These are phyloP conservation scores for Trichoderma sp. DNA, from an alignment of 2,329 filamentous ascomycete genomes.

Conservation along the genomic window DNA sequence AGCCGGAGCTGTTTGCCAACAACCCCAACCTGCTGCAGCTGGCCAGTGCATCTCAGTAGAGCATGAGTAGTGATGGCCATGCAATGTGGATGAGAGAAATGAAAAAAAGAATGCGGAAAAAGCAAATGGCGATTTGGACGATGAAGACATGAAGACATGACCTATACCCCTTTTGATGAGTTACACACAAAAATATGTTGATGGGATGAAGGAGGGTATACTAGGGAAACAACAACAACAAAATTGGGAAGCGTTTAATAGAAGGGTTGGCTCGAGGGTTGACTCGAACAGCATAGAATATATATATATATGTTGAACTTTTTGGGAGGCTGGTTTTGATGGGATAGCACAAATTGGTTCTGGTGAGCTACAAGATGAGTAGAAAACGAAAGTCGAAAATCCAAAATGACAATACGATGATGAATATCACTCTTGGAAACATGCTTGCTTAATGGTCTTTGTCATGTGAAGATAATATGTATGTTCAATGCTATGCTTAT, in stretches of 20 bases:
- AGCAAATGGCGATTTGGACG: constrained; percentile 2
- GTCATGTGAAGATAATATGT: background rate
- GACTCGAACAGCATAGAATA: background rate
- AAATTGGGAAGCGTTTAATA: constrained; percentile 15
- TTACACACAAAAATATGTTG: background rate
- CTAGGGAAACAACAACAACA: background rate
- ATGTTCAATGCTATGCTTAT: background rate
- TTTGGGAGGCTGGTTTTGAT: background rate
- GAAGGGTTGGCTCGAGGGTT: background rate
- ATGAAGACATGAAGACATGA: constrained; percentile 23
- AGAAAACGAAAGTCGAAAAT: background rate
- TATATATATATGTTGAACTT: background rate
- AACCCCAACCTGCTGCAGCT: constrained; percentile 34
- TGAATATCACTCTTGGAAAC: background rate
- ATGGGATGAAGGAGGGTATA: constrained; percentile 13
- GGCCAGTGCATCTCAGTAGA: constrained; percentile 27
- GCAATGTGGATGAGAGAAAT: background rate
- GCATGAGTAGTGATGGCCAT: background rate
- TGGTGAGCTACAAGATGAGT: background rate
- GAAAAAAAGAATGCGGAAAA: background rate
- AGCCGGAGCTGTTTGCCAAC: constrained; percentile 35
- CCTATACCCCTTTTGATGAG: constrained; percentile 20
- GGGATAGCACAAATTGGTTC: background rate
- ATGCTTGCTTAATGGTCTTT: background rate
- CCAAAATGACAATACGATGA: background rate